Conservation (phyloP, 1,139 yeast species). For the Ogataea hybrid region DNA sequence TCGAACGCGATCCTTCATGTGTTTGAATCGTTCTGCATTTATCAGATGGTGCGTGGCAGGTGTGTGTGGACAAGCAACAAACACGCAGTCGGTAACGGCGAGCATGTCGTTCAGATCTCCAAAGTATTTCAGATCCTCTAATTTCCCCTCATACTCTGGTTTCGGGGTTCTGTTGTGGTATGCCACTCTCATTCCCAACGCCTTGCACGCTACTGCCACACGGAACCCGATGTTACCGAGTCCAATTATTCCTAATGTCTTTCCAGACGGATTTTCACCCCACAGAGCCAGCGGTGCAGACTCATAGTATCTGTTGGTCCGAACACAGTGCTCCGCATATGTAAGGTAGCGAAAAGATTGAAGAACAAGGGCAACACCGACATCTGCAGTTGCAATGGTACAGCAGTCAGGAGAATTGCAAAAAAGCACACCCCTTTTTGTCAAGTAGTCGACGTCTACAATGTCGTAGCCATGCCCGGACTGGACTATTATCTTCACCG, state of each 20-base stretch:
- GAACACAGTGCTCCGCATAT: constrained; percentile 36
- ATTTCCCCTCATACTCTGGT: constrained; percentile 25
- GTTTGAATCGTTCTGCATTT: constrained; percentile 32
- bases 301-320: constrained; percentile 34
- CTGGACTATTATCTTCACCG: constrained; percentile 35
- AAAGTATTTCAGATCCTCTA: constrained; percentile 29
- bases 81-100: constrained; percentile 34
- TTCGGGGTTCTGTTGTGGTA: constrained; percentile 35
- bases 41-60: constrained; percentile 34
- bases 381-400: constrained; percentile 39
- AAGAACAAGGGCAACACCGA: constrained; percentile 33
- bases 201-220: constrained; percentile 35
- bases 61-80: constrained; percentile 38
- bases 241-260: constrained; percentile 38
- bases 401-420: constrained; percentile 39
- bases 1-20: constrained; percentile 36
- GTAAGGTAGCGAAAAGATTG: constrained; percentile 34
- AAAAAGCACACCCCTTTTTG: constrained; percentile 33
- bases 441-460: constrained; percentile 37
- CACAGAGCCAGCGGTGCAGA: constrained; percentile 24
- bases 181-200: constrained; percentile 37
- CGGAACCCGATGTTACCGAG: constrained; percentile 38
- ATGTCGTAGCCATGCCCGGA: constrained; percentile 42
- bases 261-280: constrained; percentile 36
- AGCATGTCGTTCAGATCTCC: constrained; percentile 33